phyloP scores from a whole-genome alignment of 1,284 basidiomycete genomes.

The Microbotryum saponariae region DNA sequence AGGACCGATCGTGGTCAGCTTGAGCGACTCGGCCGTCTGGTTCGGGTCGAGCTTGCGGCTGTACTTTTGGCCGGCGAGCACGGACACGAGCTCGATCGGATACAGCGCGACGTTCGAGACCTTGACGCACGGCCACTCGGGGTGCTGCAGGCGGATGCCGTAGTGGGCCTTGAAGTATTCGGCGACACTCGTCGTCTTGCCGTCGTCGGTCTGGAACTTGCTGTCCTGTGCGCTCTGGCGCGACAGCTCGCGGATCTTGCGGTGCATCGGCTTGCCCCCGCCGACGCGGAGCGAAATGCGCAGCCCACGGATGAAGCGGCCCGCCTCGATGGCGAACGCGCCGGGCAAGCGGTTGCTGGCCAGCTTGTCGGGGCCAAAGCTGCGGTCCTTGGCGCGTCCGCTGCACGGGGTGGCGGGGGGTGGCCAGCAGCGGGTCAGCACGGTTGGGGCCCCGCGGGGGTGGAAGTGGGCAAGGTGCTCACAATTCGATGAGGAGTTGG shows the following conservation, averaged over 20 bases:
- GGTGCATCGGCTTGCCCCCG: background rate
- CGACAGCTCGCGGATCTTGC: conserved; percentile 11
- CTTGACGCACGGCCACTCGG: conserved; percentile 15
- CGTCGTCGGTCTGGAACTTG: conserved; percentile 7
- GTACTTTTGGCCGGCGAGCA: conserved; percentile 12
- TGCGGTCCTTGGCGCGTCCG: too few species aligned
- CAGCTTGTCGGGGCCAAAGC: too few species aligned
- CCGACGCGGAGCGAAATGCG: conserved; percentile 5
- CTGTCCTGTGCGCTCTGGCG: background rate
- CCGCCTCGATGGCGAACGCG: background rate
- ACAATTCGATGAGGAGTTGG: conserved; percentile 4
- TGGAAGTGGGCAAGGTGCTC: too few species aligned
- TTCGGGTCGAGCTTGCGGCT: conserved; percentile 7
- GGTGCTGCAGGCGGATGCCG: conserved; percentile 3
- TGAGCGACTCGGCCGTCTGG: conserved; percentile 15
- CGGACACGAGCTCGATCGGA: conserved; percentile 16
- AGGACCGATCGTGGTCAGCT: conserved; percentile 21
- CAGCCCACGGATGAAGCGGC: conserved; percentile 7
- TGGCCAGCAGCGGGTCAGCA: too few species aligned
- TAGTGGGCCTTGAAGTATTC: conserved; percentile 12
- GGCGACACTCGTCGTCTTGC: conserved; percentile 5
- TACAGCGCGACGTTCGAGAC: conserved; percentile 14
- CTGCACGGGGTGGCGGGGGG: too few species aligned
- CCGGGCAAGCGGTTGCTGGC: too few species aligned
- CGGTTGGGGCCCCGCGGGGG: too few species aligned